A percentile compares a stretch with the other conserved stretches of the same genome.
phyloP scores from a whole-genome alignment of 1,284 basidiomycete species.

The Austroboletus olivaceoglutinosus region DNA sequence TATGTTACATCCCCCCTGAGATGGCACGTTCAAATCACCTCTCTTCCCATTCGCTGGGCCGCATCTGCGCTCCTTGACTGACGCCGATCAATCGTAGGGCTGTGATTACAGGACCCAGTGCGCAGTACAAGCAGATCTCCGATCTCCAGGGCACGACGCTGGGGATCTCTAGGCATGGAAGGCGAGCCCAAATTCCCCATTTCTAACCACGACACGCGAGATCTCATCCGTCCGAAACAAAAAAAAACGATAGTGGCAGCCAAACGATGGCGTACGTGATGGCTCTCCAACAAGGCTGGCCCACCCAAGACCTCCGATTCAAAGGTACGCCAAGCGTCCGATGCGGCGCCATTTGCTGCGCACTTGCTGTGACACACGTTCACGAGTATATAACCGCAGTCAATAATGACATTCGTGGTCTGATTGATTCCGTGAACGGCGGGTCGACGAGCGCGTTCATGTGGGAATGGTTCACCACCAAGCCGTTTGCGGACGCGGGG shows the following conservation, averaged over 20 bases:
- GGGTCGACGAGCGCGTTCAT: slow-evolving; percentile 81
- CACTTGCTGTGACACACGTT: background rate
- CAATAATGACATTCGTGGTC: slow-evolving; percentile 86
- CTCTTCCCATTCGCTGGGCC: no score
- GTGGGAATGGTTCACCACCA: slow-evolving; percentile 99
- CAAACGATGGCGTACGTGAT: slow-evolving; percentile 96
- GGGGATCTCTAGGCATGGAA: slow-evolving; percentile 89
- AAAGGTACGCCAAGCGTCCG: slow-evolving; percentile 56
- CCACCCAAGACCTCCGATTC: slow-evolving; percentile 69
- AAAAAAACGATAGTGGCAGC: slow-evolving; percentile 76
- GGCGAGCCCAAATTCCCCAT: slow-evolving; percentile 40
- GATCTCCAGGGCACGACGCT: slow-evolving; percentile 82
- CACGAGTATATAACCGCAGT: slow-evolving; percentile 56
- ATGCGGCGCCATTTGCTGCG: background rate
- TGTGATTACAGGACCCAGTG: slow-evolving; percentile 78
- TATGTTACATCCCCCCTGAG: slow-evolving; percentile 88
- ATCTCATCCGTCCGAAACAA: background rate
- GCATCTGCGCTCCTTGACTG: no score
- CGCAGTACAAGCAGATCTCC: slow-evolving; percentile 67
- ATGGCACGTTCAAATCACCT: slow-evolving; percentile 52
- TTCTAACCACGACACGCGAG: background rate
- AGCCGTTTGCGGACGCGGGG: slow-evolving; percentile 83
- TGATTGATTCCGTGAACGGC: slow-evolving; percentile 88
- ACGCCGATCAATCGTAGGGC: slow-evolving; percentile 70
- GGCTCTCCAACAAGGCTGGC: slow-evolving; percentile 85